These are phyloP conservation scores for Oenanthe sinensis DNA, from an alignment of 129 eudicot species.

Conservation along the genomic window DNA sequence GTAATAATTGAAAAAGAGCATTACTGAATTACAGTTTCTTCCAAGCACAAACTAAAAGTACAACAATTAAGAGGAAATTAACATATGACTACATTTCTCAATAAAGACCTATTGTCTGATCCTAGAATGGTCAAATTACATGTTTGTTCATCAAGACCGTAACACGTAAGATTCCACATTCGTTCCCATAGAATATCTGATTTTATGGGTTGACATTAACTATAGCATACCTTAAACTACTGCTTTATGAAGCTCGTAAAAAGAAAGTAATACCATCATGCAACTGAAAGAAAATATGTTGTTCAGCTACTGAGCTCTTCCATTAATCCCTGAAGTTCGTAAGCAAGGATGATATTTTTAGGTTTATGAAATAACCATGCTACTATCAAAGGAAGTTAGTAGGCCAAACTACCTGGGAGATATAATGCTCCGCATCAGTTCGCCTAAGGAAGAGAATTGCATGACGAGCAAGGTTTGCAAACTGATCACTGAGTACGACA, in stretches of 20 bases:
- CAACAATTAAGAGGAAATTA: neutral
- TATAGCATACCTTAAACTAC: slow-evolving; percentile 12
- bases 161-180: neutral
- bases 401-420: slow-evolving; percentile 45
- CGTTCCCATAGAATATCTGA: neutral
- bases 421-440: slow-evolving; percentile 80
- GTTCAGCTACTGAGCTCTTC: slow-evolving; percentile 69
- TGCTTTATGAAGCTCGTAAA: slow-evolving; percentile 6
- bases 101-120: neutral
- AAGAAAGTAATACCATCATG: slow-evolving; percentile 9
- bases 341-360: neutral
- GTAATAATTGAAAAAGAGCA: neutral
- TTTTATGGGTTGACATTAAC: slow-evolving; percentile 10
- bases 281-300: neutral
- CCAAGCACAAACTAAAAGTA: neutral
- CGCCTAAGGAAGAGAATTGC: slow-evolving; percentile 82
- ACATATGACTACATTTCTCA: neutral
- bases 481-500: slow-evolving; percentile 59
- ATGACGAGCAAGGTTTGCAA: slow-evolving; percentile 67
- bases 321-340: slow-evolving; percentile 66
- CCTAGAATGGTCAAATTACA: neutral
- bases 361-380: neutral
- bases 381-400: neutral
- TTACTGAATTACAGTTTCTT: neutral
- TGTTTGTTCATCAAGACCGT: neutral